Conservation (phyloP, 202 grass and related monocot genomes). For the Zoysia matrella region DNA sequence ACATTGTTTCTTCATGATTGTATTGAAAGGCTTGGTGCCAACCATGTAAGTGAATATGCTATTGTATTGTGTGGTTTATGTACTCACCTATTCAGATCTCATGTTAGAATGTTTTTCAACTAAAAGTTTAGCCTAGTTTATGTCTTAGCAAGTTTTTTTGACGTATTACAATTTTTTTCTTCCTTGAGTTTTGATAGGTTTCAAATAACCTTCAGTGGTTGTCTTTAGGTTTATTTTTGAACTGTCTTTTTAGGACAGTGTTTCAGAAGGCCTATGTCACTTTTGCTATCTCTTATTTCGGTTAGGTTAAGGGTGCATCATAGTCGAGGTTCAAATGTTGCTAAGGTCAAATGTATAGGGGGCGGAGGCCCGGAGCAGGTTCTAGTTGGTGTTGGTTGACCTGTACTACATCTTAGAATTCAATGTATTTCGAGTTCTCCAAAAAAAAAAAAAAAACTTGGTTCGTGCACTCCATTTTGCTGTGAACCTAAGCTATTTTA, state of each 20-base stretch:
- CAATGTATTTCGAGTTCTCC: background rate
- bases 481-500: background rate
- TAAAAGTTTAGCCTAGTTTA: background rate
- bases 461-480: background rate
- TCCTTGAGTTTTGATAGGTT: constrained; percentile 8
- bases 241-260: background rate
- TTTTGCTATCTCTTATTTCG: constrained; percentile 27
- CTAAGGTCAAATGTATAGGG: background rate
- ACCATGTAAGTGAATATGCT: background rate
- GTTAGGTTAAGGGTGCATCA: constrained; percentile 24
- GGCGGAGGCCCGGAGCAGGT: background rate
- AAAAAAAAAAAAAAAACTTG: background rate
- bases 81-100: constrained; percentile 19
- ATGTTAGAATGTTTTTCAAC: constrained; percentile 13
- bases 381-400: background rate
- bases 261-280: background rate
- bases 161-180: background rate
- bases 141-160: constrained; percentile 1
- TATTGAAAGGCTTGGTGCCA: background rate
- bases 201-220: background rate
- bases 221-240: constrained; percentile 3
- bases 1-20: background rate
- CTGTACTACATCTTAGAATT: background rate
- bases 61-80: background rate
- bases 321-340: background rate